Evolutionary conservation across 108 stramenopile genomes (phyloP).

Genomic region (Mayamaea pseudoterrestris): DNA sequence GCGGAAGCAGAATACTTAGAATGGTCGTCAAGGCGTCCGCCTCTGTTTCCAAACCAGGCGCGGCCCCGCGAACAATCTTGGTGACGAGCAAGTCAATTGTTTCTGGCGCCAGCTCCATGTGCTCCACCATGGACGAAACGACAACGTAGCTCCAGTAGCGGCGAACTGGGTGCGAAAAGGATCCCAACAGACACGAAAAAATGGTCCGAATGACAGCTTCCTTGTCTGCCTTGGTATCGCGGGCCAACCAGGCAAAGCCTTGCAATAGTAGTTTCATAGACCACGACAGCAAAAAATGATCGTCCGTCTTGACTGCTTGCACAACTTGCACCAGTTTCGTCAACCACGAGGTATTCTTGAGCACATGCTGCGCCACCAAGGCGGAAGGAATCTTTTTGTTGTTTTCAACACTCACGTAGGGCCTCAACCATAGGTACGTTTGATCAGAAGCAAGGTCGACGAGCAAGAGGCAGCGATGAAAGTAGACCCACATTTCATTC

Average conservation of each 20-base stretch:
- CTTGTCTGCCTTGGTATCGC: slow-evolving; percentile 20
- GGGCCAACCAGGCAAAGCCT: slow-evolving; percentile 36
- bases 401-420: slow-evolving; percentile 29
- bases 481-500: no score
- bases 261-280: slow-evolving; percentile 56
- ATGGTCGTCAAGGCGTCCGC: slow-evolving; percentile 2
- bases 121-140: slow-evolving; percentile 4
- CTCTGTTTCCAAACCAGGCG: no score
- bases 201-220: slow-evolving; percentile 30
- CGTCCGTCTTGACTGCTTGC: no score
- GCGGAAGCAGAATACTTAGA: background rate
- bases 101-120: background rate
- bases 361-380: slow-evolving; percentile 15
- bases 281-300: slow-evolving; percentile 52
- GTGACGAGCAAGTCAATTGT: background rate
- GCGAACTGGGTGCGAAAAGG: background rate
- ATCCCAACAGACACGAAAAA: slow-evolving; percentile 2
- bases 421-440: slow-evolving; percentile 42
- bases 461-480: slow-evolving; percentile 30
- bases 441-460: slow-evolving; percentile 33
- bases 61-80: no score
- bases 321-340: no score
- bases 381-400: slow-evolving; percentile 5
- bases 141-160: background rate
- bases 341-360: slow-evolving; percentile 23